Evolutionary conservation across 108 stramenopile species (phyloP).

Genomic region (Heterococcus sp.): DNA sequence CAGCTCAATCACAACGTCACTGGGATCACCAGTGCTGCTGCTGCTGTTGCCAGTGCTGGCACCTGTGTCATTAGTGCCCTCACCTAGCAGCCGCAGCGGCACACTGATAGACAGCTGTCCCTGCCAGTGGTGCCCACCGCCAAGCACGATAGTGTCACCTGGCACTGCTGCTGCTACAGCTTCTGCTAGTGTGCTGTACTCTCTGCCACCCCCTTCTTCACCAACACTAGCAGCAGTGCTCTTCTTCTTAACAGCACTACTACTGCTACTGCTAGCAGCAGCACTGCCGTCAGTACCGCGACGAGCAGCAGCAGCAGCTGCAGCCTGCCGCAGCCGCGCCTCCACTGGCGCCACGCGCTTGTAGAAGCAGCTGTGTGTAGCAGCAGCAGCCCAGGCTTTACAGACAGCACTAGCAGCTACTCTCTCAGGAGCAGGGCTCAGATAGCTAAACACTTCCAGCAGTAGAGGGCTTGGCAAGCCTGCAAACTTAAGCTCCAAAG

Average conservation of each 20-base stretch:
- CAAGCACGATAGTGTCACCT: slow-evolving; percentile 44
- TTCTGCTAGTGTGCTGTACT: slow-evolving; percentile 17
- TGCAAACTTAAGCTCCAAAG: no score
- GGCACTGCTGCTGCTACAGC: slow-evolving; percentile 14
- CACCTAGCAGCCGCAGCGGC: slow-evolving; percentile 29
- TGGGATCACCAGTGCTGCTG: slow-evolving; percentile 1
- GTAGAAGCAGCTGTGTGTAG: no score
- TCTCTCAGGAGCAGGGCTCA: neutral
- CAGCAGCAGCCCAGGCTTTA: no score
- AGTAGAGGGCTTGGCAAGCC: no score
- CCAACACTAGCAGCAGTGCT: slow-evolving; percentile 2
- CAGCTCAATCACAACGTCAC: slow-evolving; percentile 40
- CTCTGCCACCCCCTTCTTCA: slow-evolving; percentile 1
- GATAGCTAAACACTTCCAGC: no score
- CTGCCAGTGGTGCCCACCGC: slow-evolving; percentile 45
- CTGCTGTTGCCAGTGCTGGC: neutral
- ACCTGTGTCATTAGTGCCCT: neutral
- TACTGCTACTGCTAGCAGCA: neutral
- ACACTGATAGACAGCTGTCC: slow-evolving; percentile 14
- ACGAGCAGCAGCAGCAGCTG: neutral
- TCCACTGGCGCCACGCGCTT: neutral
- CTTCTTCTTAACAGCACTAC: no score
- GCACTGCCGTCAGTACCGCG: slow-evolving; percentile 2
- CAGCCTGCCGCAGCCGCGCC: slow-evolving; percentile 1
- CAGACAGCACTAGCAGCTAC: neutral